phyloP scores from a whole-genome alignment of 2,329 filamentous ascomycete genomes.

The Fusarium penzigii region DNA sequence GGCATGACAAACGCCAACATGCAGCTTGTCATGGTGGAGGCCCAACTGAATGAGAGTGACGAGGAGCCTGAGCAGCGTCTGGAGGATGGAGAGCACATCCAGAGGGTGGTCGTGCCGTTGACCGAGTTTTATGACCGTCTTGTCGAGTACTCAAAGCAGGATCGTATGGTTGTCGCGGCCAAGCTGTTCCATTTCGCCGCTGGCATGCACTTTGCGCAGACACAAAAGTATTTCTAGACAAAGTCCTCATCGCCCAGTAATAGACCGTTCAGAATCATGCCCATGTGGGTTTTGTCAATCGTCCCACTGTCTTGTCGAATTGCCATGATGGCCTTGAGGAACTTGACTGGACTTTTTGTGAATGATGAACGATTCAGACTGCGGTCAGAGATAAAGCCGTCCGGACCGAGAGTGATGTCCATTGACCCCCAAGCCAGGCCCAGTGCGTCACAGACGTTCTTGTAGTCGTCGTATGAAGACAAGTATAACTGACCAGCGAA shows the following conservation, averaged over 20 bases:
- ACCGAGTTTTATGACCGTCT: slow-evolving; percentile 25
- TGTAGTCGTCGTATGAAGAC: slow-evolving; percentile 54
- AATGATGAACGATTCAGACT: slow-evolving; percentile 27
- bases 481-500: slow-evolving; percentile 72
- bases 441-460: slow-evolving; percentile 50
- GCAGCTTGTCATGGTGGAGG: slow-evolving; percentile 30
- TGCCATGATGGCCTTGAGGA: slow-evolving; percentile 38
- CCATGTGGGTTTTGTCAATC: slow-evolving; percentile 45
- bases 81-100: slow-evolving; percentile 28
- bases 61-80: slow-evolving; percentile 24
- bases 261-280: slow-evolving; percentile 37
- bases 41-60: slow-evolving; percentile 20
- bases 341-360: slow-evolving; percentile 36
- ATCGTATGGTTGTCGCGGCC: slow-evolving; percentile 26
- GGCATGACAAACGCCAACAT: slow-evolving; percentile 31
- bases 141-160: slow-evolving; percentile 27
- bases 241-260: slow-evolving; percentile 26
- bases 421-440: slow-evolving; percentile 42
- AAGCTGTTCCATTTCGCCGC: slow-evolving; percentile 31
- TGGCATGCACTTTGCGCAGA: slow-evolving; percentile 30
- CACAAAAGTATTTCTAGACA: slow-evolving; percentile 27
- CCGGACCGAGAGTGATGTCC: slow-evolving; percentile 23
- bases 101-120: slow-evolving; percentile 25
- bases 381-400: slow-evolving; percentile 37
- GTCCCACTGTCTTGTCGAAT: slow-evolving; percentile 39